Percentiles rank a stretch among this genome's conserved stretches.
These are phyloP conservation scores for Desmodesmus armatus DNA, from an alignment of 139 green algal species.

Conservation along the genomic window DNA sequence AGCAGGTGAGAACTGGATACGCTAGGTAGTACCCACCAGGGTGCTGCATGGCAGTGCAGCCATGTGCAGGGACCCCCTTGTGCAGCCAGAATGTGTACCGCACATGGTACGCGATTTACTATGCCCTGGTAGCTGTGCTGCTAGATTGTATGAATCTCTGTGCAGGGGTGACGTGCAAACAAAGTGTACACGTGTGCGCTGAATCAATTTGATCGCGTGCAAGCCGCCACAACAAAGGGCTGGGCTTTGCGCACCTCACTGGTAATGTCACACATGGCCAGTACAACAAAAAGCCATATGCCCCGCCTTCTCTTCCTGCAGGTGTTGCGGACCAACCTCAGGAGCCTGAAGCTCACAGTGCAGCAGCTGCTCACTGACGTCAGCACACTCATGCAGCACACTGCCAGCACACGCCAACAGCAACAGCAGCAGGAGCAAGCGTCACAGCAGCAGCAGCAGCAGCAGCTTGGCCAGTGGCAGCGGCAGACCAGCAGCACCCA, in stretches of 20 bases:
- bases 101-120: neutral
- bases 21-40: no score
- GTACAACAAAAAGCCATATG: neutral
- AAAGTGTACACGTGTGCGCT: no score
- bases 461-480: neutral
- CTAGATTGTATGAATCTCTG: neutral
- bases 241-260: no score
- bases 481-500: neutral
- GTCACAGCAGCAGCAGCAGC: neutral
- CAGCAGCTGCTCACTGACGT: slow-evolving; percentile 28
- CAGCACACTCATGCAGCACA: slow-evolving; percentile 20
- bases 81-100: neutral
- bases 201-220: no score
- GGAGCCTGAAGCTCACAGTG: slow-evolving; percentile 12
- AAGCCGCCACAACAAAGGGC: no score
- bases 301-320: slow-evolving; percentile 1
- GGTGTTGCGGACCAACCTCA: slow-evolving; percentile 16
- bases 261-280: no score
- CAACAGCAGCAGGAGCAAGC: neutral
- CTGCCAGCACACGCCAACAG: neutral
- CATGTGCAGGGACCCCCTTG: no score
- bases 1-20: neutral
- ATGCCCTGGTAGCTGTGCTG: no score
- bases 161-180: no score
- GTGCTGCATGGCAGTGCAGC: neutral